phyloP scores from a whole-genome alignment of 768 basidiomycete species.

The Boletus rubropictus region DNA sequence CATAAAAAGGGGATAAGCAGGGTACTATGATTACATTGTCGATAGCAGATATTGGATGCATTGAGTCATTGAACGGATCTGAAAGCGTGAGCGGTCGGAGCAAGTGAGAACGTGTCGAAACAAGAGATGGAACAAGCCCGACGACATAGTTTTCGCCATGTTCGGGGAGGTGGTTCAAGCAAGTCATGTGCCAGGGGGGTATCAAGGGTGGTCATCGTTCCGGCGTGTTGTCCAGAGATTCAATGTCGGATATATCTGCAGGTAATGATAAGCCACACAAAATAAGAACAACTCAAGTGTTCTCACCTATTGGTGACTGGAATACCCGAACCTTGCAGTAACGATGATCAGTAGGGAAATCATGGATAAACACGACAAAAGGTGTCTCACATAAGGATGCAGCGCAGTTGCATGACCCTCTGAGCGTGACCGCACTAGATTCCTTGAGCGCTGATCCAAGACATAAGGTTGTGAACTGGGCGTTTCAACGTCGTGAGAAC shows the following conservation, averaged over 20 bases:
- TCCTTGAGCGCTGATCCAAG: slow-evolving; percentile 26
- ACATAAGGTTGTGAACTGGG: slow-evolving; percentile 20
- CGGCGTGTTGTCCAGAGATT: slow-evolving; percentile 18
- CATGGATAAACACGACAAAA: not conserved
- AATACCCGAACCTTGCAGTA: slow-evolving; percentile 25
- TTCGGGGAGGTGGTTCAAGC: not conserved
- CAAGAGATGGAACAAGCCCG: not conserved
- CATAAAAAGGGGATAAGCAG: not conserved
- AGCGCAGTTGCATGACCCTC: slow-evolving; percentile 23
- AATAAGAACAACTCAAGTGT: not conserved
- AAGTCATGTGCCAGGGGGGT: slow-evolving; percentile 1
- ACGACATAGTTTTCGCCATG: not conserved
- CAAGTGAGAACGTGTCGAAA: slow-evolving; percentile 6
- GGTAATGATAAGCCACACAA: slow-evolving; percentile 5
- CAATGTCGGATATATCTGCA: slow-evolving; percentile 27
- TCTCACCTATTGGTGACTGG: slow-evolving; percentile 30
- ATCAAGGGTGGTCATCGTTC: slow-evolving; percentile 17
- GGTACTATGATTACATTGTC: slow-evolving; percentile 20
- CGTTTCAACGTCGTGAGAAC: slow-evolving; percentile 6
- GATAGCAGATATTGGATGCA: slow-evolving; percentile 21
- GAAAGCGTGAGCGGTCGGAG: slow-evolving; percentile 8
- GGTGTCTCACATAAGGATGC: slow-evolving; percentile 27
- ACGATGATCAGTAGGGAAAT: slow-evolving; percentile 8
- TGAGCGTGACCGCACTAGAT: slow-evolving; percentile 27
- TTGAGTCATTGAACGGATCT: slow-evolving; percentile 5